Percentiles rank a stretch among this genome's conserved stretches.
These are phyloP conservation scores for Exophiala xenobiotica DNA, from an alignment of 2,329 filamentous ascomycete genomes.

Conservation along the genomic window DNA sequence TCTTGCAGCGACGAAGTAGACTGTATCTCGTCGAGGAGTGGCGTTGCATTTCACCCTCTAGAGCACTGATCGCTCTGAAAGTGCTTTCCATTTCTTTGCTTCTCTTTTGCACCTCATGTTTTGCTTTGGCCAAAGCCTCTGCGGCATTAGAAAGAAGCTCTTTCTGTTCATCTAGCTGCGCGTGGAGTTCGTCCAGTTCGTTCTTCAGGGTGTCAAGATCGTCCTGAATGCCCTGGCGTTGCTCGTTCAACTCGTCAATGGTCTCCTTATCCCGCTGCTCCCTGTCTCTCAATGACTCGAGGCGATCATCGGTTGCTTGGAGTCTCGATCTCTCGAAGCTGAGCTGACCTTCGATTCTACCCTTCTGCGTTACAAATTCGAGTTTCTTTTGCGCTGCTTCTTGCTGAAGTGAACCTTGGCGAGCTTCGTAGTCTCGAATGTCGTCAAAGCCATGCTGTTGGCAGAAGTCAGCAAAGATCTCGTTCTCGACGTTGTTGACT, in stretches of 20 bases:
- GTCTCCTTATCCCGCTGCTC: constrained; percentile 66
- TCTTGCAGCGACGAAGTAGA: constrained; percentile 81
- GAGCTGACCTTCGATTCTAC: constrained; percentile 60
- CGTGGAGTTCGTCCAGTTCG: constrained; percentile 72
- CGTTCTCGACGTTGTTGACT: constrained; percentile 80
- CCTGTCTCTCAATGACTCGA: constrained; percentile 66
- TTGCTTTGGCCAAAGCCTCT: constrained; percentile 74
- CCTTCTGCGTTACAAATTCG: constrained; percentile 78
- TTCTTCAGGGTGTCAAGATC: constrained; percentile 70
- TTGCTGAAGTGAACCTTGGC: constrained; percentile 88
- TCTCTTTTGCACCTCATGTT: constrained; percentile 76
- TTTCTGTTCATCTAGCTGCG: constrained; percentile 68
- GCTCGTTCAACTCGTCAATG: constrained; percentile 66
- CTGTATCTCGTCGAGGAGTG: constrained; percentile 81
- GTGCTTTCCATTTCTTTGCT: constrained; percentile 77
- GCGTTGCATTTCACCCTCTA: constrained; percentile 85
- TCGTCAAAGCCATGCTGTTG: constrained; percentile 79
- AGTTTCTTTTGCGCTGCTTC: constrained; percentile 83
- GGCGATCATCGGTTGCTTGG: constrained; percentile 66
- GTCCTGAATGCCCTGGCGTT: constrained; percentile 73
- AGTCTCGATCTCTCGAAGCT: constrained; percentile 70
- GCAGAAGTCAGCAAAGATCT: constrained; percentile 84
- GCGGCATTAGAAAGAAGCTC: constrained; percentile 66
- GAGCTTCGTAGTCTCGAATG: constrained; percentile 89
- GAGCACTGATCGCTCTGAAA: constrained; percentile 69